phyloP scores from a whole-genome alignment of 768 basidiomycete genomes.

The Phylloporus arenicola region DNA sequence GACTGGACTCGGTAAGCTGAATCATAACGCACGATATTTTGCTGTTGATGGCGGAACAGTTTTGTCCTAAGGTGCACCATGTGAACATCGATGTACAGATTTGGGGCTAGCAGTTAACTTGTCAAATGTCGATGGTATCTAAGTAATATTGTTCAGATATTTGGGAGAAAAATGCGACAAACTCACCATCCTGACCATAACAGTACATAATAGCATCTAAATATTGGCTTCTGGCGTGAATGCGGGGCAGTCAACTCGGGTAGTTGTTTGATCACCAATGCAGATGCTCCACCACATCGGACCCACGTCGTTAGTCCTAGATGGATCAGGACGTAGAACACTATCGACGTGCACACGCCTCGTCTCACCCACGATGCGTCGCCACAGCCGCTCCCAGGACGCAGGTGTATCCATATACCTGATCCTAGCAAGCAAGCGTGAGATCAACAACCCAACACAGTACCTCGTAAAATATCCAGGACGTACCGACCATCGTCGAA shows the following conservation, averaged over 20 bases:
- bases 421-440: not conserved
- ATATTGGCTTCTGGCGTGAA: too few species aligned
- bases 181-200: too few species aligned
- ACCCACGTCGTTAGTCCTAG: not conserved
- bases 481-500: conserved; percentile 21
- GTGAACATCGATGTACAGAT: not conserved
- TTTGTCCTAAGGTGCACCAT: conserved; percentile 2
- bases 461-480: too few species aligned
- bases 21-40: conserved; percentile 7
- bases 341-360: not conserved
- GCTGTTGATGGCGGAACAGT: conserved; percentile 14
- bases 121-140: not conserved
- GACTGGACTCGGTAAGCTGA: not conserved
- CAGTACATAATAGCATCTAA: too few species aligned
- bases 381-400: conserved; percentile 30
- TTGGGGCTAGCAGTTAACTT: too few species aligned
- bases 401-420: conserved; percentile 27
- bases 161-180: not conserved
- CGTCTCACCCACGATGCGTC: conserved; percentile 16
- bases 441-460: not conserved
- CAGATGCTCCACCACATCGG: not conserved
- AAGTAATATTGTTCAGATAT: not conserved
- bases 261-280: not conserved
- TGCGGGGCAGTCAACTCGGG: not conserved
- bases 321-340: not conserved